Evolutionary conservation across 1,139 yeast genomes (phyloP), one percentile per base, ranked within the genome.

Genomic region (Diutina sp.): DNA sequence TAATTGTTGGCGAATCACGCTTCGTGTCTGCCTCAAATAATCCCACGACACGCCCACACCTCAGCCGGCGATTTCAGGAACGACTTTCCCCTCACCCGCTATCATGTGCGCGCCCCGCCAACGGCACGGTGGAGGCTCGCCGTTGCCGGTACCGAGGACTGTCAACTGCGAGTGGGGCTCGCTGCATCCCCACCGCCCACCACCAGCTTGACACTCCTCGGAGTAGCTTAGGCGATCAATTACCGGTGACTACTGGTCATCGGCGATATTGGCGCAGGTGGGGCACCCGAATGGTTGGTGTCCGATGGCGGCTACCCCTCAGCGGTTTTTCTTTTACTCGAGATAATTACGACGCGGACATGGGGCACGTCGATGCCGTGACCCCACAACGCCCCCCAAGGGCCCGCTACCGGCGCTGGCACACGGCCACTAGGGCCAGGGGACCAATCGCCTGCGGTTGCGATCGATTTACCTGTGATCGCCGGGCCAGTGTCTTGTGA

Each of bases 31-130:
- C 28, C 48, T 21, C 28, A 46, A 46, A 21, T 46, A 6, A 18
- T 46, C 48, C 32, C 18, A 21, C 25, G 16, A n/a, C 46, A 21
- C 46, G 12, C 46, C 6, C 35, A 29, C 16, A 30, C 38, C 38
- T 14, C 29, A 25, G n/a, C 16, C 51, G 51, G 51, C 29, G 7
- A 47, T 29, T 4, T 11, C n/a, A 47, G 51, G 51, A 47, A 47
- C 51, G 41, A 28, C 38, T 28, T 44, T 47, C 51, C 51, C 51
- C 51, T 47, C 51, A 28, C 30, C 51, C 38, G 38, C 51, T 29
- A 47, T 30, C 51, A 47, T 47, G 51, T 47, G 51, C 51, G 51
- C 41, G 41, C 41, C 41, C 41, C 41, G 41, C 41, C 41, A 35
- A 12, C 41, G 41, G 41, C 41, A 35, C 41, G n/a, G 11, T 5